Conservation (phyloP, 805 yeast genomes). For the Wickerhamomyces pijperi region DNA sequence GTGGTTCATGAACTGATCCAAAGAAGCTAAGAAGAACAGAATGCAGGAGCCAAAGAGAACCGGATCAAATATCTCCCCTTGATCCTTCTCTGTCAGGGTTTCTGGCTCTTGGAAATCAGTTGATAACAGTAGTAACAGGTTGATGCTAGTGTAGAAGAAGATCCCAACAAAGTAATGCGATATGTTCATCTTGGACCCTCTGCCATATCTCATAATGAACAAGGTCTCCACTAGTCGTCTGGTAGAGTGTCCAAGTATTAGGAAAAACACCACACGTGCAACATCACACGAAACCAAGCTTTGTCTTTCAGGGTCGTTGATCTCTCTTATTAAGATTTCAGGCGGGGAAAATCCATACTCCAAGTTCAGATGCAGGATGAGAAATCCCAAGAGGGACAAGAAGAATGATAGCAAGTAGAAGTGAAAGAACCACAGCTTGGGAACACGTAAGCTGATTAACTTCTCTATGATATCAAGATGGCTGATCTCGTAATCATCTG, state of each 20-base stretch:
- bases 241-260: conserved; percentile 36
- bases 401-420: conserved; percentile 40
- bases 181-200: conserved; percentile 44
- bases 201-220: conserved; percentile 34
- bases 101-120: conserved; percentile 13
- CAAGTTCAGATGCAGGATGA: conserved; percentile 6
- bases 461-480: conserved; percentile 1
- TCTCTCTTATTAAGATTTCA: conserved; percentile 2
- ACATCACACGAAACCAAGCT: conserved; percentile 15
- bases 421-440: conserved; percentile 53
- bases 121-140: conserved; percentile 24
- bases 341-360: conserved; percentile 2
- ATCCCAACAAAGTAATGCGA: conserved; percentile 60
- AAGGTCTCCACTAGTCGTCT: conserved; percentile 48
- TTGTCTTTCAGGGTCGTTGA: conserved; percentile 2
- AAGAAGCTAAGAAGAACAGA: conserved; percentile 21
- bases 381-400: conserved; percentile 17
- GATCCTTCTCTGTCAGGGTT: too few relatives aligned
- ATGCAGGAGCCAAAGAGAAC: conserved; percentile 6
- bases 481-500: not conserved
- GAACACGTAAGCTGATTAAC: conserved; percentile 33
- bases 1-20: conserved; percentile 30
- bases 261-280: conserved; percentile 12
- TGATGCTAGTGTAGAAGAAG: conserved; percentile 41
- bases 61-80: conserved; percentile 2